Base-by-base conservation (phyloP, 495 filamentous ascomycete species). In the Thermothielavioides terrestris region DNA sequence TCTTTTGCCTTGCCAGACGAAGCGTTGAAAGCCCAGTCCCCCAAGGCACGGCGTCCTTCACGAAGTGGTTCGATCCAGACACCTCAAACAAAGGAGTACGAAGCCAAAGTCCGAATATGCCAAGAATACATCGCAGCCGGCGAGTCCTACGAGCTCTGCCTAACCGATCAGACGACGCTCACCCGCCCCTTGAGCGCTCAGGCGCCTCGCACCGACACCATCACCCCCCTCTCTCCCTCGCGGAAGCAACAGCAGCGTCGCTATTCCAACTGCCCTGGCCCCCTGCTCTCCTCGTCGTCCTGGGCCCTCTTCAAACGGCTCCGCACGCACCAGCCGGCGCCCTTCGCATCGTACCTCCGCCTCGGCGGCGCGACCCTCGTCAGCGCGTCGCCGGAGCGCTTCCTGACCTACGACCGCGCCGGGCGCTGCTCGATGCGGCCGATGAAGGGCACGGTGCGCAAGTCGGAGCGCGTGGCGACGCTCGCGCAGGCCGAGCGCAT, bases 401-500 rank as follows among this genome's bases (percentile, higher is more conserved):
- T 95, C 67, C 77, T 96, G 7, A 77, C 76, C 49, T 92, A 84
- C 81, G 66, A 76, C 46, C 71, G 81, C 8, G 53, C 59, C 4
- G 78, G 77, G 0, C 55, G 57, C 8, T 84, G 80, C 57, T 74
- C 81, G 51, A 82, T 88, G 60, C 74, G 84, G 18, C 92, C 92
- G 1, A 98, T 98, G 76, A 98, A 98, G 70, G 92, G 92, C 22
- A 98, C 92, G 0, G 87, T 96, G 30, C 78, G 78, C 42, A 94
- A 92, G 60, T 75, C 77, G 0, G 62, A 72, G 26, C 65, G 64
- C 14, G 69, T 72, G 0, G 42, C 65, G 0, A 91, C 85, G 1
- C 69, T 83, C 35, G 76, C 71, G 11, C 72, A 84, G 54, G 91
- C 90, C 12, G 79, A 78, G 32, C 64, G 64, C 32, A 78, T 89